Base-by-base conservation (phyloP, 768 basidiomycete genomes). In the Mrakia gelida region DNA sequence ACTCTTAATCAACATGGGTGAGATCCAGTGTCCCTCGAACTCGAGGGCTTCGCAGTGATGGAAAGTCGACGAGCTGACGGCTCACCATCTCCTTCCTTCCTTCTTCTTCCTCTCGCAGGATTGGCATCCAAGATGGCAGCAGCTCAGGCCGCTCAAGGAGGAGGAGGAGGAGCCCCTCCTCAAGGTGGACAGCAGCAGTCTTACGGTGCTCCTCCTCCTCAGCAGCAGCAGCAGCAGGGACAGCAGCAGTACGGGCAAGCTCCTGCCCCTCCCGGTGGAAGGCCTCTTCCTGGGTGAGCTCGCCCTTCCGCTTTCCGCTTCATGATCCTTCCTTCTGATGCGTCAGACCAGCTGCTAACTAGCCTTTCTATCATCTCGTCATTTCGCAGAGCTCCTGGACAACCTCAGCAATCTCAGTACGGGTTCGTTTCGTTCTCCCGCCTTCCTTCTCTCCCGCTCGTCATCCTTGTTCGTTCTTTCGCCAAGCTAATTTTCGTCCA, bases 171-270 rank as follows among this genome's bases (percentile, higher is more conserved):
- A 52, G 49, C 49, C 21, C 16, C 49, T 52, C 49, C 49, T 21
- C 11, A 5, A n/a, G 67, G 67, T 23, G 67, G 34, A n/a, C 63
- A 32, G 73, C 56, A 30, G 41, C 43, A 41, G 4, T 30, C 26
- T 16, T 75, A 75, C 74, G 74, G 74, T 49, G 74, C 71, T 30
- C 71, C 71, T n/a, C 71, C 67, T 34, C 67, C 67, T 21, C 67
- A 61, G 34, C 73, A 59, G 41, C 67, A 61, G 34, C 73, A 59
- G 41, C 38, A 38, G 38, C 56, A 26, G 72, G 38, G 38, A 38
- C 73, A 34, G 41, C 62, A 62, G 41, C 18, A 13, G 38, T 75
- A 75, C 74, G 74, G 74, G 6, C 62, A 43, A 30, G 43, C 71
- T 32, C 71, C 67, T 23, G 8, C 67, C 21, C 67, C 67, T 45